Evolutionary conservation across 1,284 basidiomycete species (phyloP), one percentile per base, ranked within the genome.

Genomic region (Puccinia polysora): DNA sequence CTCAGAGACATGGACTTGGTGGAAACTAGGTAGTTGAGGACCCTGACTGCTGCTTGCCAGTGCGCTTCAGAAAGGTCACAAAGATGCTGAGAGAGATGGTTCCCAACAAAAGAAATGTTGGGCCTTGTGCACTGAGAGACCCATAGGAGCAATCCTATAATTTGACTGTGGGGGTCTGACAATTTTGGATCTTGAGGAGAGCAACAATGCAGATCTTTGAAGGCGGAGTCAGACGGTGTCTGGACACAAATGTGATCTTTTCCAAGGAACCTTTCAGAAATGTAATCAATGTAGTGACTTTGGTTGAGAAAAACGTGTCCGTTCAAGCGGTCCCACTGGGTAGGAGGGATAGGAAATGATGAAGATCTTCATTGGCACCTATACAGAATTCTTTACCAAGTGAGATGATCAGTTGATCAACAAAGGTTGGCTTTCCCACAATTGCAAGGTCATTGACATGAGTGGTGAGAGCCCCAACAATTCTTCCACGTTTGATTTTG

Each of bases 1-100:
- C 10, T 18, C n/a, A 56, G 7, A 6, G 18, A 20, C 5, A 56
- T 18, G 53, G 4, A 6, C 18, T 28, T 30, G 23, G 53, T 56
- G 25, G 53, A 8, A n/a, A 56, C 23, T 12, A 56, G 53, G 53
- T 56, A 56, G 53, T 56, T 56, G 53, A 56, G 53, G 23, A 56
- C 23, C 6, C 28, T 18, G 18, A 56, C 15, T 18, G n/a, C 53
- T 45, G 43, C 43, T 12, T 12, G 43, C 43, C 43, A 45, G 43
- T 45, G 43, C 12, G 43, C 10, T 45, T 45, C 43, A 10, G 43
- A 45, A 12, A n/a, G 43, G n/a, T 45, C 43, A n/a, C 43, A n/a
- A 12, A 45, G 43, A 45, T n/a, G n/a, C n/a, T n/a, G n/a, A n/a
- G n/a, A n/a, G n/a, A n/a, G n/a, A n/a, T n/a, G n/a, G n/a, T n/a